phyloP scores from a whole-genome alignment of 495 filamentous ascomycete species.

The Aspergillus mulundensis region DNA sequence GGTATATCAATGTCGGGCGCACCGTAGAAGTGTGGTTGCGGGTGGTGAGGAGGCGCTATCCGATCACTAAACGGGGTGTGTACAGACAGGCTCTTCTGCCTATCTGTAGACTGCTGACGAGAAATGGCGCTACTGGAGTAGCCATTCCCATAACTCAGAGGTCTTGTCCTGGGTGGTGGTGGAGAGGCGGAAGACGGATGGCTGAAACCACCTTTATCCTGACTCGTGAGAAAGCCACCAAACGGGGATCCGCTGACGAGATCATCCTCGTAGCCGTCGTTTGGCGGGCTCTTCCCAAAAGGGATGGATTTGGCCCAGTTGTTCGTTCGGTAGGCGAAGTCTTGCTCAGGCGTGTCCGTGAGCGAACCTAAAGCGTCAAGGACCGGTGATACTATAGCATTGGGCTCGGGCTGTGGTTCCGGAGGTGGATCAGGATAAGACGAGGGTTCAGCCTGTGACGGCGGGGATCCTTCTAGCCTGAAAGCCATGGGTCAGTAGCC shows the following conservation, averaged over 20 bases:
- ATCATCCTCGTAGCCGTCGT: conserved; percentile 39
- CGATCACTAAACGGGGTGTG: conserved; percentile 40
- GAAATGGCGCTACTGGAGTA: conserved; percentile 34
- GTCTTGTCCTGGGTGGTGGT: conserved; percentile 38
- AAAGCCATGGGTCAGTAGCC: conserved; percentile 2
- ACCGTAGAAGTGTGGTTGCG: conserved; percentile 69
- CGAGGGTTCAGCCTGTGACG: conserved; percentile 30
- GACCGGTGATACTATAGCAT: conserved; percentile 38
- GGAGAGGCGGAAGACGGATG: conserved; percentile 50
- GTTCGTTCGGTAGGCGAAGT: conserved; percentile 38
- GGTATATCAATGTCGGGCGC: conserved; percentile 53
- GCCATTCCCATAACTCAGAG: conserved; percentile 43
- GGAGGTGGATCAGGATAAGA: conserved; percentile 32
- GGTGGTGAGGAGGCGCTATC: conserved; percentile 75
- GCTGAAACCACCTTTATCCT: conserved; percentile 44
- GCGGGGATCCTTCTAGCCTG: conserved; percentile 30
- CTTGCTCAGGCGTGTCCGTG: conserved; percentile 28
- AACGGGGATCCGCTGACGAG: conserved; percentile 42
- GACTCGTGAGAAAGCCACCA: conserved; percentile 31
- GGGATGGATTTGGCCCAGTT: conserved; percentile 49
- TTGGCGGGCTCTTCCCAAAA: conserved; percentile 47
- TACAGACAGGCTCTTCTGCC: conserved; percentile 44
- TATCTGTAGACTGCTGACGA: conserved; percentile 39
- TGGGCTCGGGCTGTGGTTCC: conserved; percentile 22
- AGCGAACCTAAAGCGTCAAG: conserved; percentile 40